Base-by-base conservation (phyloP, 768 basidiomycete species). In the Tulasnella sp. region DNA sequence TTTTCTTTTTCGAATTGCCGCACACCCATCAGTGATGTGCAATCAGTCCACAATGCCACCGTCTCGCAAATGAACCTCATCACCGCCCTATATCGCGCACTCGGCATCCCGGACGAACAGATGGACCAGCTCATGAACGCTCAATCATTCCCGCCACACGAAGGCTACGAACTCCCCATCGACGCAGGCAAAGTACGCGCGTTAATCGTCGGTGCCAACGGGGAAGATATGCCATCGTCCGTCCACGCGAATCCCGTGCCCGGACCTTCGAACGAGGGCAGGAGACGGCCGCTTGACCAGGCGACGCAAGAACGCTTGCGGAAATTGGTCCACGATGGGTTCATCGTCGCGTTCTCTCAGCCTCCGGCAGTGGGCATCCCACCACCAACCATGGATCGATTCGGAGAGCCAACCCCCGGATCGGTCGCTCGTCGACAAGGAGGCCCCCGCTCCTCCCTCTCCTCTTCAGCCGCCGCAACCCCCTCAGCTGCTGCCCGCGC, bases 21-120 rank as follows among this genome's bases (percentile, higher is more conserved):
- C 6, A 0, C 38, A 36, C 37, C 15, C 3, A 22, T 0, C 80
- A 91, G 91, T 64, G 93, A 94, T 82, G 85, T 94, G 1, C 93
- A 94, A 80, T 92, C 92, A 0, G 86, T 94, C 52, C 91, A 94
- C 80, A 94, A 94, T 82, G 88, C 93, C 15, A 85, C 93, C 37
- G 88, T 58, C 14, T 72, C 71, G 19, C 72, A 73, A 54, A n/a
- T 49, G 40, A 45, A 73, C 37, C 72, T 42, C 29, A 73, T 73
- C 45, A 37, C n/a, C 52, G 72, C 72, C 3, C 40, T 73, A 25
- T 31, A 45, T n/a, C 40, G 52, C 42, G 36, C 52, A 22, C 72
- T 73, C 42, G 72, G 72, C 15, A 49, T 73, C 15, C 34, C 72
- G 49, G 29, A 42, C 14, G 49, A 31, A 15, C 40, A 73, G 37